Evolutionary conservation across 2,329 filamentous ascomycete genomes (phyloP).

Genomic region (Aureobasidium sp.): DNA sequence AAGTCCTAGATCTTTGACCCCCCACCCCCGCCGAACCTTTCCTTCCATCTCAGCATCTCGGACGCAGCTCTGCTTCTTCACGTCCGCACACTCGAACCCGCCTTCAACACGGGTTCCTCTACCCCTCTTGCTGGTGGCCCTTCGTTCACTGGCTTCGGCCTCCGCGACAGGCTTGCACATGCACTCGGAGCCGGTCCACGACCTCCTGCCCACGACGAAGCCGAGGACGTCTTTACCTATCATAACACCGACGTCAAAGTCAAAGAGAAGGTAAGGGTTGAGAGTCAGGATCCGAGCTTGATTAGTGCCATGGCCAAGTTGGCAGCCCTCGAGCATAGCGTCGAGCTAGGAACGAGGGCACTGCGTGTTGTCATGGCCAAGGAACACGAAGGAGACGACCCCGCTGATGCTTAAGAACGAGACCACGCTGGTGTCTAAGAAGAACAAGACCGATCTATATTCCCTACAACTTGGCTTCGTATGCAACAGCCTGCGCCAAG

Average conservation of each 20-base stretch:
- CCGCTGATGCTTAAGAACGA: no score
- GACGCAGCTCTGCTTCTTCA: slow-evolving; percentile 50
- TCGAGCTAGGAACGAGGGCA: slow-evolving; percentile 61
- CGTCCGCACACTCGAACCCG: slow-evolving; percentile 58
- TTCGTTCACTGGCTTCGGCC: slow-evolving; percentile 46
- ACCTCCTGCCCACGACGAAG: slow-evolving; percentile 49
- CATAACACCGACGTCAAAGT: slow-evolving; percentile 67
- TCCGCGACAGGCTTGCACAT: slow-evolving; percentile 46
- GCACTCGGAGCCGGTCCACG: slow-evolving; percentile 19
- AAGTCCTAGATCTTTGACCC: slow-evolving; percentile 44
- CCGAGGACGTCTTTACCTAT: slow-evolving; percentile 66
- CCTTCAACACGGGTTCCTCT: slow-evolving; percentile 25
- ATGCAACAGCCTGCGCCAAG: no score
- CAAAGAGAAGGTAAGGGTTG: slow-evolving; percentile 79
- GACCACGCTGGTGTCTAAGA: no score
- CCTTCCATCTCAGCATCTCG: slow-evolving; percentile 53
- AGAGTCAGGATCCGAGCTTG: slow-evolving; percentile 79
- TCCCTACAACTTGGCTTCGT: no score
- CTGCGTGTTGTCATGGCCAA: slow-evolving; percentile 71
- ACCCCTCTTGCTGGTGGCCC: slow-evolving; percentile 20
- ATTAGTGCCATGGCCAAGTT: slow-evolving; percentile 79
- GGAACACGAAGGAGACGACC: slow-evolving; percentile 30
- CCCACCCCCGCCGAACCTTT: slow-evolving; percentile 55
- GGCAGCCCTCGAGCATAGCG: slow-evolving; percentile 63
- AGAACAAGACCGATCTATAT: no score